These are phyloP conservation scores for Rhododendron ovatum DNA, from an alignment of 148 eudicot genomes.

Conservation along the genomic window DNA sequence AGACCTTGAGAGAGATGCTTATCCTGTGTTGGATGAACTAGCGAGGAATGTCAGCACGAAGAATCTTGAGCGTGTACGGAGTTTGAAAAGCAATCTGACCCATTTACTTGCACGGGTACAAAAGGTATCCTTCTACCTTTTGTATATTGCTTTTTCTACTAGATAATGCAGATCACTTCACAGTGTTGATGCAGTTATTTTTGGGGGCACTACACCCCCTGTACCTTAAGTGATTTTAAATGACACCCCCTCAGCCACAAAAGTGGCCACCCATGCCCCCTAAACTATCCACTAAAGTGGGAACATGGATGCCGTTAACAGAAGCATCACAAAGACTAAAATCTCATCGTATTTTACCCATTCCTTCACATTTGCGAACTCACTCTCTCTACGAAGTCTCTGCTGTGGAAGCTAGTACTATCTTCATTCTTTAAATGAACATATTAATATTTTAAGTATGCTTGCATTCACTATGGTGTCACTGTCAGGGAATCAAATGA, in stretches of 20 bases:
- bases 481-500: neutral
- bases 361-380: neutral
- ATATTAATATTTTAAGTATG: neutral
- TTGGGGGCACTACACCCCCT: neutral
- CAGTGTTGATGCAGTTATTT: neutral
- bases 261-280: neutral
- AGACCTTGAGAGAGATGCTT: conserved; percentile 87
- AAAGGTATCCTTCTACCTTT: conserved; percentile 50
- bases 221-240: neutral
- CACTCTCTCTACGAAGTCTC: neutral
- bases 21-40: conserved; percentile 88
- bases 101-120: conserved; percentile 95
- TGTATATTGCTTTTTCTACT: neutral
- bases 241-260: neutral
- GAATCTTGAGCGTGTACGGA: conserved; percentile 92
- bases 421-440: neutral
- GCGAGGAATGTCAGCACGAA: conserved; percentile 87
- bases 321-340: neutral
- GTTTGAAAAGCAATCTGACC: conserved; percentile 91
- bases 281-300: neutral
- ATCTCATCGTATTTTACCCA: neutral
- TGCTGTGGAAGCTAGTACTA: neutral
- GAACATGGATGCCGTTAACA: neutral
- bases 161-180: neutral
- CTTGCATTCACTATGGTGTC: neutral